These are phyloP conservation scores for Cotoneaster glaucophyllus DNA, from an alignment of 306 rosid species.

Conservation along the genomic window DNA sequence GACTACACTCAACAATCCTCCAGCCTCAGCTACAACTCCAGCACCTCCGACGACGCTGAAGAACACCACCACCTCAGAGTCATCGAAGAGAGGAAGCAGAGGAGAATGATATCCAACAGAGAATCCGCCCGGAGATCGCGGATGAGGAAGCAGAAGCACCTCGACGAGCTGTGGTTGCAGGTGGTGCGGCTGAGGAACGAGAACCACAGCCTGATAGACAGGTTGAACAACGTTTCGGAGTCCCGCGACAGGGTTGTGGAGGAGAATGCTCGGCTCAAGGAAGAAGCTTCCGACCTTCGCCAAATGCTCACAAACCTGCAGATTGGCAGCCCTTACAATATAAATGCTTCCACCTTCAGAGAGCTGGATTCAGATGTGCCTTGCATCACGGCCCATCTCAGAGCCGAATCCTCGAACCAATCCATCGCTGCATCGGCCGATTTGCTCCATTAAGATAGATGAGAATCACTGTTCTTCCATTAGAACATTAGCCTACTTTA, in stretches of 20 bases:
- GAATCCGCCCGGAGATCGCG: slow-evolving; percentile 81
- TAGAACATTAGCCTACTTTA: slow-evolving; percentile 10
- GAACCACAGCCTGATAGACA: slow-evolving; percentile 51
- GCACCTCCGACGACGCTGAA: slow-evolving; percentile 74
- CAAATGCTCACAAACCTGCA: slow-evolving; percentile 47
- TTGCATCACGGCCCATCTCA: slow-evolving; percentile 41
- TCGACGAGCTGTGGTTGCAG: slow-evolving; percentile 79
- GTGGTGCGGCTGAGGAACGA: slow-evolving; percentile 60
- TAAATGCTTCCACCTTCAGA: slow-evolving; percentile 19
- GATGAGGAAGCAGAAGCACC: slow-evolving; percentile 83
- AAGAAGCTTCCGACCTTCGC: slow-evolving; percentile 58
- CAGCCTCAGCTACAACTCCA: slow-evolving; percentile 55
- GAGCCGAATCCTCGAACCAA: slow-evolving; percentile 44
- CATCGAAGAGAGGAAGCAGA: slow-evolving; percentile 65
- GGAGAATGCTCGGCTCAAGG: slow-evolving; percentile 61
- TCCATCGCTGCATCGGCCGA: slow-evolving; percentile 29
- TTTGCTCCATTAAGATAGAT: slow-evolving; percentile 33
- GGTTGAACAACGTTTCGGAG: slow-evolving; percentile 47
- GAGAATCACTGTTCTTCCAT: slow-evolving; percentile 22
- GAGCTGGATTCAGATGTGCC: slow-evolving; percentile 45
- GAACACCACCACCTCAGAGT: slow-evolving; percentile 42
- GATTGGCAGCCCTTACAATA: slow-evolving; percentile 29
- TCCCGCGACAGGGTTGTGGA: slow-evolving; percentile 45
- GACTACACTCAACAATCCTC: slow-evolving; percentile 35
- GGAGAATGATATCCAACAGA: slow-evolving; percentile 80